These are phyloP conservation scores for Gaeumannomyces tritici DNA, from an alignment of 2,329 filamentous ascomycete genomes.

Conservation along the genomic window DNA sequence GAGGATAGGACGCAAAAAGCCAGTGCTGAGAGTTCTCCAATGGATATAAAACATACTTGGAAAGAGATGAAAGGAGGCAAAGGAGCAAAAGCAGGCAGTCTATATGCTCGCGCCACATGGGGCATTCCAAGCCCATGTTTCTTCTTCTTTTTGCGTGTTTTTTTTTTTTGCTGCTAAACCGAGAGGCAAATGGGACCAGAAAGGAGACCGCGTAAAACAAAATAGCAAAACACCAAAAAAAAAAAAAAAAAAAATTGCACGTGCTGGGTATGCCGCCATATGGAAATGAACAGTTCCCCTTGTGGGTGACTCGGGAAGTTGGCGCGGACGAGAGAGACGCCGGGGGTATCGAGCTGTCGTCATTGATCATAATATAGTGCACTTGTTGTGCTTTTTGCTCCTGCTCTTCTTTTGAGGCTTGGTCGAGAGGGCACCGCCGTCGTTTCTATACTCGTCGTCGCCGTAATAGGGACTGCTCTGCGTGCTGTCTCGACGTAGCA, in stretches of 20 bases:
- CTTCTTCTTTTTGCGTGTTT: not conserved
- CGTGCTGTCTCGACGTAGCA: constrained; percentile 63
- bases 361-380: constrained; percentile 31
- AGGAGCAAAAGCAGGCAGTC: not conserved
- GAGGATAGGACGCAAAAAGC: not conserved
- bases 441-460: constrained; percentile 30
- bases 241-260: no score
- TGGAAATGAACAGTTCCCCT: not conserved
- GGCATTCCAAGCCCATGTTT: not conserved
- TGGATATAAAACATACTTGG: not conserved
- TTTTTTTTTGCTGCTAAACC: not conserved
- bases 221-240: not conserved
- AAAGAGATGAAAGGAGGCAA: not conserved
- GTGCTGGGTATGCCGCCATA: not conserved
- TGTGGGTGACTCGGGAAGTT: not conserved
- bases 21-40: not conserved
- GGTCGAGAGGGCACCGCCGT: constrained; percentile 21
- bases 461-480: constrained; percentile 21
- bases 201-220: not conserved
- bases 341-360: not conserved
- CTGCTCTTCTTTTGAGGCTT: constrained; percentile 20
- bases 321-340: not conserved
- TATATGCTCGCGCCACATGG: not conserved
- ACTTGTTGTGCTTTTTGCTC: constrained; percentile 25
- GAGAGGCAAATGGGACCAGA: not conserved